Evolutionary conservation across 2,329 filamentous ascomycete genomes (phyloP).

Genomic region (Aspergillus neotritici): DNA sequence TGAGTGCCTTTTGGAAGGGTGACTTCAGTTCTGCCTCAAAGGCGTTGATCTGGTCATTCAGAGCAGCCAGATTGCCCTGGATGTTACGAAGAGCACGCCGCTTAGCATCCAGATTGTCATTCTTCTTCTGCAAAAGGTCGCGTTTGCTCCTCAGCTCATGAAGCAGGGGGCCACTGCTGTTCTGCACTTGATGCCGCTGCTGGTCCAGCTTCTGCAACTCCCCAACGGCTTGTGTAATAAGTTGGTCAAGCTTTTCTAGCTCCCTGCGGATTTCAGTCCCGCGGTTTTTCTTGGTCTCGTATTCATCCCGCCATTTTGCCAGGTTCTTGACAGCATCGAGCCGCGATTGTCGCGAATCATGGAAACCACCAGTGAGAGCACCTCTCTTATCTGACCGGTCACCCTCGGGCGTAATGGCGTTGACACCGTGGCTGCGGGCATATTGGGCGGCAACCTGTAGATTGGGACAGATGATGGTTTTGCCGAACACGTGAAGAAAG

Average conservation of each 20-base stretch:
- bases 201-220: constrained; percentile 79
- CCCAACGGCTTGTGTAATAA: constrained; percentile 80
- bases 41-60: constrained; percentile 67
- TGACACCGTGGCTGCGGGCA: constrained; percentile 82
- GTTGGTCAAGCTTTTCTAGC: constrained; percentile 75
- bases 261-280: constrained; percentile 61
- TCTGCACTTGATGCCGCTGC: constrained; percentile 68
- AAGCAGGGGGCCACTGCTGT: constrained; percentile 73
- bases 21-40: constrained; percentile 76
- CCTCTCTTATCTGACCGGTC: constrained; percentile 93
- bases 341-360: constrained; percentile 78
- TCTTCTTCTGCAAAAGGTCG: constrained; percentile 67
- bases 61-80: constrained; percentile 66
- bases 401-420: constrained; percentile 89
- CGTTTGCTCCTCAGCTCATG: constrained; percentile 71
- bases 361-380: constrained; percentile 89
- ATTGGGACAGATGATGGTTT: constrained; percentile 88
- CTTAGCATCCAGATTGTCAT: constrained; percentile 68
- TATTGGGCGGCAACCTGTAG: constrained; percentile 84
- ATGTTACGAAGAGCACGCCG: constrained; percentile 60
- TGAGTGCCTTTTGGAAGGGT: constrained; percentile 88
- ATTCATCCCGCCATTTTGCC: constrained; percentile 67
- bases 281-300: constrained; percentile 61
- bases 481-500: constrained; percentile 92
- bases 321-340: constrained; percentile 76